Conservation (phyloP, 2,329 filamentous ascomycete species). For the Epichloe baconii region DNA sequence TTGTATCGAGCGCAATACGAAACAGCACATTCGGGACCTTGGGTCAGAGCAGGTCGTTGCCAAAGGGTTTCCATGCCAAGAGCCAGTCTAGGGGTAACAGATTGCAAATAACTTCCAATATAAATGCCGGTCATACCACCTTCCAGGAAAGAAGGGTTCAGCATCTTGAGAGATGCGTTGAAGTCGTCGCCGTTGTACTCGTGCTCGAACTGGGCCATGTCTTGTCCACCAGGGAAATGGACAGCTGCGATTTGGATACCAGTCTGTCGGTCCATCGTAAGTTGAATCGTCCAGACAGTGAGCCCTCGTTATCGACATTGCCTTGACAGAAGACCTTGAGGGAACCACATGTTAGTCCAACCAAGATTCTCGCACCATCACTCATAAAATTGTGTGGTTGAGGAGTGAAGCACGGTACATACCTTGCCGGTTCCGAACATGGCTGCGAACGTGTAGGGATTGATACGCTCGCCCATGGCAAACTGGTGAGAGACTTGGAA, state of each 20-base stretch:
- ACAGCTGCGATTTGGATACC: constrained; percentile 76
- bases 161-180: constrained; percentile 78
- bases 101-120: constrained; percentile 91
- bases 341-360: neutral
- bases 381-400: neutral
- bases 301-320: constrained; percentile 84
- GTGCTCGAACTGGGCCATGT: constrained; percentile 87
- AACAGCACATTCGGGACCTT: constrained; percentile 80
- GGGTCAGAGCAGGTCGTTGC: constrained; percentile 73
- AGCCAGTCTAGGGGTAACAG: constrained; percentile 73
- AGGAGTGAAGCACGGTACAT: constrained; percentile 9
- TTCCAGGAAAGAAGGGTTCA: constrained; percentile 91
- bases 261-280: constrained; percentile 73
- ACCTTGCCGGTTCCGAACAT: constrained; percentile 92
- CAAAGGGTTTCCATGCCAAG: constrained; percentile 87
- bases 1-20: constrained; percentile 91
- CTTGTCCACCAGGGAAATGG: constrained; percentile 69
- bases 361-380: no score
- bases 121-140: constrained; percentile 89
- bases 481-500: constrained; percentile 98
- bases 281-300: constrained; percentile 81
- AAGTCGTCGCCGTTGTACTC: constrained; percentile 93
- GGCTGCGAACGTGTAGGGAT: constrained; percentile 88
- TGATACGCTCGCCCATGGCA: constrained; percentile 82
- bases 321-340: constrained; percentile 87